Percentiles rank a stretch among this genome's conserved stretches.
Evolutionary conservation across 495 filamentous ascomycete genomes (phyloP).

Genomic region (Articulospora tetracladia): DNA sequence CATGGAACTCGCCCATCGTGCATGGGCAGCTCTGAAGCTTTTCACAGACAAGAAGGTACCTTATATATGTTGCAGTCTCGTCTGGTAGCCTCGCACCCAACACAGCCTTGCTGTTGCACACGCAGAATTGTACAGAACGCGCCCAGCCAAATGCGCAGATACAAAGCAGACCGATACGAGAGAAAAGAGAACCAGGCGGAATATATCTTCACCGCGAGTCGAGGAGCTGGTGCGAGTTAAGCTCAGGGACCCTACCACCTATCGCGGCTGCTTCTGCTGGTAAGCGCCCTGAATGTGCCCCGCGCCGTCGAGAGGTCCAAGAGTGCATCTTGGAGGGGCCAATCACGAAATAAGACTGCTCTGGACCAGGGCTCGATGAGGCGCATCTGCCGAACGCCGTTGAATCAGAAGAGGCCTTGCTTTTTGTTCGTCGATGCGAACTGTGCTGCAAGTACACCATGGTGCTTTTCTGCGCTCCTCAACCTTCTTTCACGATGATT

Average conservation of each 20-base stretch:
- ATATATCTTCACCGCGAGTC: neutral
- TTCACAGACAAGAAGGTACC: too few relatives aligned
- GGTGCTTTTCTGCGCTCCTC: too few relatives aligned
- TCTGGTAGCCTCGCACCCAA: too few relatives aligned
- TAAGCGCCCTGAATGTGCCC: neutral
- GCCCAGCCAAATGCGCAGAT: neutral
- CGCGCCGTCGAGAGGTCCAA: neutral
- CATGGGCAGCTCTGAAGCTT: neutral
- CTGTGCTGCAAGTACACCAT: neutral
- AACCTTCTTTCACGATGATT: neutral
- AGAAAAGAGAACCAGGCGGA: neutral
- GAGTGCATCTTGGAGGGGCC: neutral
- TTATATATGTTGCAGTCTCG: too few relatives aligned
- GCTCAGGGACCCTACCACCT: neutral
- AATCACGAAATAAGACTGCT: neutral
- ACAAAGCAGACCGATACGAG: neutral
- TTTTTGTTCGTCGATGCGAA: neutral
- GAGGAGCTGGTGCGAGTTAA: neutral
- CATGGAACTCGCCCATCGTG: slow-evolving; percentile 24
- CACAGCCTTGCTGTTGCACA: slow-evolving; percentile 1
- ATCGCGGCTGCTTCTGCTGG: neutral
- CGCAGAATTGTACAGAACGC: neutral
- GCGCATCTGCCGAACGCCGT: neutral
- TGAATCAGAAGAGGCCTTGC: neutral
- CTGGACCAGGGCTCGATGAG: neutral